Percentiles rank a stretch among this genome's conserved stretches.
phyloP scores from a whole-genome alignment of 1,284 basidiomycete genomes.

The Tilletiopsis washingtonensis region DNA sequence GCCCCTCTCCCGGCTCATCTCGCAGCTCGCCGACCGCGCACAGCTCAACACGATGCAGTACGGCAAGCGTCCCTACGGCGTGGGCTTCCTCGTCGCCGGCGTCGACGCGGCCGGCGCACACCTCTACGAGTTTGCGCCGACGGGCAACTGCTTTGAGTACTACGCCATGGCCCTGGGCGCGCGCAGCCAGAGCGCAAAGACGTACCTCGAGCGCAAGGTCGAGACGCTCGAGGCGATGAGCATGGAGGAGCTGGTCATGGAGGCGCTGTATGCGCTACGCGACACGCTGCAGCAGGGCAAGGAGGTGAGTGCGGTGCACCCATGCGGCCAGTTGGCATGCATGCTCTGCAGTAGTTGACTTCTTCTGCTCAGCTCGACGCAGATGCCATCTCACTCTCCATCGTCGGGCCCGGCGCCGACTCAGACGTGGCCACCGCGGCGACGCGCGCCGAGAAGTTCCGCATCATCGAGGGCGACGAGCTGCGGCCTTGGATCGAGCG shows the following conservation, averaged over 20 bases:
- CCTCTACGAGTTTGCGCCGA: conserved; percentile 94
- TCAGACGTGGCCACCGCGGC: conserved; percentile 27
- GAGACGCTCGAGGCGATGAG: conserved; percentile 59
- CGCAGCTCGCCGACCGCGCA: conserved; percentile 93
- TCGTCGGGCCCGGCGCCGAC: conserved; percentile 44
- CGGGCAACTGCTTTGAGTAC: conserved; percentile 96
- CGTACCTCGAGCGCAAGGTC: conserved; percentile 90
- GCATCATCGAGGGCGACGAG: conserved; percentile 39
- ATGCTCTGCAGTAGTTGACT: not conserved
- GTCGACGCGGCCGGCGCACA: conserved; percentile 91
- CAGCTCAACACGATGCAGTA: conserved; percentile 99
- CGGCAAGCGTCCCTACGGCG: conserved; percentile 92
- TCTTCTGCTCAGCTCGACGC: conserved; percentile 20
- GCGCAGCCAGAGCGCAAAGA: conserved; percentile 93
- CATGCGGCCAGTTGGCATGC: not conserved
- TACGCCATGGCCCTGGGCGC: conserved; percentile 98
- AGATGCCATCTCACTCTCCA: conserved; percentile 35
- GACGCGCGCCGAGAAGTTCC: conserved; percentile 38
- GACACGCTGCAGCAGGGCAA: conserved; percentile 46
- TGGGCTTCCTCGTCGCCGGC: conserved; percentile 95
- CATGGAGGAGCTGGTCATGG: conserved; percentile 31
- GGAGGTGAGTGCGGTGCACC: conserved; percentile 15
- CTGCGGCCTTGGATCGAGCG: conserved; percentile 35
- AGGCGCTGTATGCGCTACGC: conserved; percentile 41
- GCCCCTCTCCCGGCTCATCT: conserved; percentile 85